These are phyloP conservation scores for Candida gigantensis DNA, from an alignment of 1,139 yeast species.

Conservation along the genomic window DNA sequence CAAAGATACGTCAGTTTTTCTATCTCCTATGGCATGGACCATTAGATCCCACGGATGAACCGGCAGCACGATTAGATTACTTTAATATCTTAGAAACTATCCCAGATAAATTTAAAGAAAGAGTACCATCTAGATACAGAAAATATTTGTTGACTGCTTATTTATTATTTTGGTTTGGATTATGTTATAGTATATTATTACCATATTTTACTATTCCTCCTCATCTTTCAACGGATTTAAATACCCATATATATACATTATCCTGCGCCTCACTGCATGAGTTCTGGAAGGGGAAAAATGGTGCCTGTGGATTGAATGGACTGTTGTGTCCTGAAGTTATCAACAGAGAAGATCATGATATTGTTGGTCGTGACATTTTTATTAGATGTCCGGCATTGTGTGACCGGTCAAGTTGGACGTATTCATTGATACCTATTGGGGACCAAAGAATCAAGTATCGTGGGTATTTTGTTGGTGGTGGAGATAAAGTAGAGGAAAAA, in stretches of 20 bases:
- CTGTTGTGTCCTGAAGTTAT: constrained; percentile 48
- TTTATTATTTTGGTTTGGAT: constrained; percentile 35
- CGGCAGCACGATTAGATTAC: constrained; percentile 36
- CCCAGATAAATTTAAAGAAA: constrained; percentile 40
- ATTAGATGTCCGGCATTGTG: constrained; percentile 90
- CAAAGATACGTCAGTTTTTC: constrained; percentile 9
- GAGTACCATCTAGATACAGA: constrained; percentile 29
- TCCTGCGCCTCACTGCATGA: constrained; percentile 40
- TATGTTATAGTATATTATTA: constrained; percentile 28
- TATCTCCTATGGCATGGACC: constrained; percentile 55
- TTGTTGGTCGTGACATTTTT: constrained; percentile 42
- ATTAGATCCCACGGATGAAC: constrained; percentile 43
- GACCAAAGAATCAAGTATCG: constrained; percentile 64
- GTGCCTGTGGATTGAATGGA: constrained; percentile 75
- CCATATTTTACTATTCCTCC: constrained; percentile 46
- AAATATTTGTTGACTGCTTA: constrained; percentile 36
- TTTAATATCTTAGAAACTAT: constrained; percentile 40
- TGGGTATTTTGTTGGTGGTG: constrained; percentile 80
- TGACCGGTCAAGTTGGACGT: constrained; percentile 74
- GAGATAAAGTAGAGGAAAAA: constrained; percentile 24
- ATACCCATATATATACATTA: constrained; percentile 28
- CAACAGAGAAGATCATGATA: constrained; percentile 4
- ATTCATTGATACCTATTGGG: constrained; percentile 78
- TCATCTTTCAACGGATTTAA: constrained; percentile 17
- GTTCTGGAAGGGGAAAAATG: constrained; percentile 76